Base-by-base conservation (phyloP, 192 early-diverging fungal species). In the Phlyctochytrium bullatum region DNA sequence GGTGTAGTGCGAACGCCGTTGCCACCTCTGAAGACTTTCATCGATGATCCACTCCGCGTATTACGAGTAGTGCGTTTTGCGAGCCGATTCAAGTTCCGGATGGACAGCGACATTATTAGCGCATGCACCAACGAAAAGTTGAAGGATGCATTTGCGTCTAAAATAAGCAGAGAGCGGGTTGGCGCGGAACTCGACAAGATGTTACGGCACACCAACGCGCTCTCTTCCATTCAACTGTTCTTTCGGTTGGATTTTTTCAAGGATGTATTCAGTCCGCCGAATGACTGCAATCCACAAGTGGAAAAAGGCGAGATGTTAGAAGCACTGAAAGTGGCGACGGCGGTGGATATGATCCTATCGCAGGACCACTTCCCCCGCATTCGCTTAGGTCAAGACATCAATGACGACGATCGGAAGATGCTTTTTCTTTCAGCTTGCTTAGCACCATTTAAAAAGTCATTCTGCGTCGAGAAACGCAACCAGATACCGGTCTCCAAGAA, bases 181-280 rank as follows among this genome's bases (percentile, higher is more conserved):
- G 96, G 96, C 25, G 84, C 83, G 0, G 97, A 99, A 75, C 52
- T 99, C 3, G 90, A 93, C 56, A 98, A 98, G 72, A 97, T 98
- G 94, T 80, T 96, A 52, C 78, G 68, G 10, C 89, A 91, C 14
- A 67, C 72, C 17, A 67, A 81, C 32, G 86, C 89, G 0, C 64
- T 82, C 30, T 69, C 79, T 36, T 65, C 89, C 0, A 61, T 91
- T 20, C 67, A 73, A 29, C 33, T 83, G 50, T 61, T 90, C 2
- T 31, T 73, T 47, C 50, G 70, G 1, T 78, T 78, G 62, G 80
- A 78, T 1, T 76, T 84, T 32, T 87, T 74, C 57, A 23, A 52
- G 23, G 34, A 72, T 16, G 73, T 85, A 2, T 85, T 80, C 64
- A 14, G 17, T 30, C n/a, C 29, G 59, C 56, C 56, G n/a, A 14